Evolutionary conservation across 352 stramenopile genomes (phyloP).

Genomic region (Sclerospora graminicola): DNA sequence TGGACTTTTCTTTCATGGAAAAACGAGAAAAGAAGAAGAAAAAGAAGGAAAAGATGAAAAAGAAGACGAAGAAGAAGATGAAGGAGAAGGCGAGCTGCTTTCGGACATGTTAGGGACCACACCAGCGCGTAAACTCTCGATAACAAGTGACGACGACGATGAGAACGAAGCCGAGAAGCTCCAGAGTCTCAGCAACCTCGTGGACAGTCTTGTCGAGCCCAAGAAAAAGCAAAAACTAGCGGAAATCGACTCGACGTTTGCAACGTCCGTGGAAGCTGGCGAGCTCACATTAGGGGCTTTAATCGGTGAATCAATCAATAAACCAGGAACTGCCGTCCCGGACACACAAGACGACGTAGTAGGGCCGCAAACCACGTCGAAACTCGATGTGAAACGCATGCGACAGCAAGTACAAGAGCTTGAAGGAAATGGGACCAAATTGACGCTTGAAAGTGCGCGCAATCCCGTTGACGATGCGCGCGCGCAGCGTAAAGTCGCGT

Average conservation of each 20-base stretch:
- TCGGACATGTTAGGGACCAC: conserved; percentile 61
- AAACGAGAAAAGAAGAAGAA: conserved; percentile 18
- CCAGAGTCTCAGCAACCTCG: conserved; percentile 35
- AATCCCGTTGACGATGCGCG: conserved; percentile 80
- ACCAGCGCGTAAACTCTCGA: conserved; percentile 46
- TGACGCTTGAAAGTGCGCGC: conserved; percentile 49
- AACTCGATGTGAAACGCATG: conserved; percentile 41
- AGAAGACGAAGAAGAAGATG: conserved; percentile 40
- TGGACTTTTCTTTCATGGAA: conserved; percentile 69
- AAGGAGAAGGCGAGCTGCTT: conserved; percentile 53
- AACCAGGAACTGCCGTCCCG: conserved; percentile 21
- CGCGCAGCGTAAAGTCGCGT: conserved; percentile 82
- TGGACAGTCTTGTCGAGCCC: conserved; percentile 37
- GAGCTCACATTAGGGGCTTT: conserved; percentile 19
- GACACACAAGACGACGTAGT: conserved; percentile 19
- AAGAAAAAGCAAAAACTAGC: conserved; percentile 40
- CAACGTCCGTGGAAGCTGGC: conserved; percentile 10
- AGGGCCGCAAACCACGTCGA: conserved; percentile 12
- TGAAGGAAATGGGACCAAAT: conserved; percentile 40
- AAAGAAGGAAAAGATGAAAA: too few relatives aligned
- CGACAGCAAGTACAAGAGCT: conserved; percentile 68
- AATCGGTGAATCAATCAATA: conserved; percentile 29
- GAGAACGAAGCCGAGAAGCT: conserved; percentile 42
- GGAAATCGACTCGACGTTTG: conserved; percentile 42
- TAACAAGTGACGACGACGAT: conserved; percentile 19